phyloP scores from a whole-genome alignment of 768 basidiomycete species.

The Boletus rex-veris region DNA sequence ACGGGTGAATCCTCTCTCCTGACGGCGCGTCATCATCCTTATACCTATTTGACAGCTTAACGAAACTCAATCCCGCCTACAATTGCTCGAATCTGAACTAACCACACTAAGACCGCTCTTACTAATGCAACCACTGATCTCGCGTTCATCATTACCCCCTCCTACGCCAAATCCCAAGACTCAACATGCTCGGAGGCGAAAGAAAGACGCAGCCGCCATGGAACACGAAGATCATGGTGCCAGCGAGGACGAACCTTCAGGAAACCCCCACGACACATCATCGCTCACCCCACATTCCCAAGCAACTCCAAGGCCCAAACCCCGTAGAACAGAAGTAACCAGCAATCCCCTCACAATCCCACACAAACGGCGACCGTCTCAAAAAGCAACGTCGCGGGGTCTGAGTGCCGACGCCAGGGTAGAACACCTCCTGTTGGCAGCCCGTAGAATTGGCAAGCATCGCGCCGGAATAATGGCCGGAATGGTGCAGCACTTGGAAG shows the following conservation, averaged over 20 bases:
- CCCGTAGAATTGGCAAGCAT: slow-evolving; percentile 63
- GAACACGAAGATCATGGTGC: slow-evolving; percentile 27
- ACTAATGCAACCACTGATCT: slow-evolving; percentile 54
- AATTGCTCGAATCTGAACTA: slow-evolving; percentile 61
- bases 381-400: slow-evolving; percentile 28
- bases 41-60: slow-evolving; percentile 43
- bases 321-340: slow-evolving; percentile 19
- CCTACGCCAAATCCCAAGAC: slow-evolving; percentile 23
- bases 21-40: not conserved
- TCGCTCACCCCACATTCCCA: slow-evolving; percentile 11
- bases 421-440: slow-evolving; percentile 69
- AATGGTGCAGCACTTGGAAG: slow-evolving; percentile 36
- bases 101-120: slow-evolving; percentile 63
- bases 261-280: slow-evolving; percentile 15
- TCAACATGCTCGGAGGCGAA: slow-evolving; percentile 25
- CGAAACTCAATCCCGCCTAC: slow-evolving; percentile 52
- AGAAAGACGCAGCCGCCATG: slow-evolving; percentile 17
- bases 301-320: slow-evolving; percentile 22
- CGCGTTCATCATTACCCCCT: slow-evolving; percentile 16
- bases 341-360: slow-evolving; percentile 1
- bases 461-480: slow-evolving; percentile 57
- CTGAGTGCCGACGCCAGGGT: slow-evolving; percentile 60
- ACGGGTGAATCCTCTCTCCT: slow-evolving; percentile 42
- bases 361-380: slow-evolving; percentile 26
- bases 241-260: slow-evolving; percentile 28